These are phyloP conservation scores for Dendrobium nobile DNA, from an alignment of 106 monocot species.

Conservation along the genomic window DNA sequence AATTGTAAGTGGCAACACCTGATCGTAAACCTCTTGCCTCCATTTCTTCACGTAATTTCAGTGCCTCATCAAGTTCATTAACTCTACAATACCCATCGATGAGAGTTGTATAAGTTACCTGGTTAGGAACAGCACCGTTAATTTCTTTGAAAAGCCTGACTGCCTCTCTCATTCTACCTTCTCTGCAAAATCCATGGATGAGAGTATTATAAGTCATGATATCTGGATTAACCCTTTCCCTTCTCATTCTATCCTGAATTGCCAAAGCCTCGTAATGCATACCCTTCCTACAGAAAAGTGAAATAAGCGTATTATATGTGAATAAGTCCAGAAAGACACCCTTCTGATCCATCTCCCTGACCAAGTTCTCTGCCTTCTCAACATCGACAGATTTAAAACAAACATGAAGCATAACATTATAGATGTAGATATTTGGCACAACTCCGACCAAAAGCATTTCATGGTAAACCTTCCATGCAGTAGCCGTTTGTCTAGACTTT, in stretches of 20 bases:
- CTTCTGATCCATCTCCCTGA: conserved; percentile 60
- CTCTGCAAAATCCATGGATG: conserved; percentile 74
- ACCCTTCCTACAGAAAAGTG: conserved; percentile 73
- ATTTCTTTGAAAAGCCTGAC: conserved; percentile 66
- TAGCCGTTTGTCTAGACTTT: conserved; percentile 52
- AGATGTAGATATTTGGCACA: conserved; percentile 50
- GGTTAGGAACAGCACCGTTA: conserved; percentile 44
- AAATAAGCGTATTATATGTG: conserved; percentile 77
- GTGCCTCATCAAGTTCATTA: conserved; percentile 65
- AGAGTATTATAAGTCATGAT: conserved; percentile 75
- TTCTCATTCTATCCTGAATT: conserved; percentile 67
- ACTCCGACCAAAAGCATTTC: conserved; percentile 45
- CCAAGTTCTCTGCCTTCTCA: conserved; percentile 44
- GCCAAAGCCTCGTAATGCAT: conserved; percentile 80
- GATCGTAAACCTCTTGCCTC: conserved; percentile 61
- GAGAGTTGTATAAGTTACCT: conserved; percentile 82
- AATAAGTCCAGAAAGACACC: conserved; percentile 42
- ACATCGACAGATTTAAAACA: conserved; percentile 57
- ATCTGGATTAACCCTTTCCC: conserved; percentile 53
- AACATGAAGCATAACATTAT: conserved; percentile 83
- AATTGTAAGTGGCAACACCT: conserved; percentile 69
- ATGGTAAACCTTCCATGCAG: conserved; percentile 72
- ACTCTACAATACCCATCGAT: conserved; percentile 83
- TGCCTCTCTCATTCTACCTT: conserved; percentile 85
- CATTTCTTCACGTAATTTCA: conserved; percentile 64